Conservation (phyloP, 345 rosid genomes). For the Salix dunnii region DNA sequence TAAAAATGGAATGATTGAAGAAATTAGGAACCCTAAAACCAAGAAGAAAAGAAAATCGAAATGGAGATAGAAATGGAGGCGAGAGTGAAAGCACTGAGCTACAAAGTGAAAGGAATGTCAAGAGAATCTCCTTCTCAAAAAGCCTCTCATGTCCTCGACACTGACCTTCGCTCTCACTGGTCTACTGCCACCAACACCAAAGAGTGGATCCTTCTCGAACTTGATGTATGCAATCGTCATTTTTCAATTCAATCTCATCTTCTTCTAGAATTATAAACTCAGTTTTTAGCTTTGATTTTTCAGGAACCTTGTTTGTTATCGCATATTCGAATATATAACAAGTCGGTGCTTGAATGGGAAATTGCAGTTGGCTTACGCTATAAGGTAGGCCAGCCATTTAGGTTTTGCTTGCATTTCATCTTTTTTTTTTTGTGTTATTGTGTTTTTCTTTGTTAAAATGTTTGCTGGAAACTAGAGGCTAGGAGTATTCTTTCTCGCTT, state of each 20-base stretch:
- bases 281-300: neutral
- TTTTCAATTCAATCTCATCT: neutral
- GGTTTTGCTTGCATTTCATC: neutral
- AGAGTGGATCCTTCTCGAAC: slow-evolving; percentile 86
- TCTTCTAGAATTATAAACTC: neutral
- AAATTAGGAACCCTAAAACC: neutral
- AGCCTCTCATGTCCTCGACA: slow-evolving; percentile 65
- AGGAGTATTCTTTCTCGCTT: no score
- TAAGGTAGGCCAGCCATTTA: slow-evolving; percentile 46
- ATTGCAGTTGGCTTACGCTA: slow-evolving; percentile 72
- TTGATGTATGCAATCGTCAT: slow-evolving; percentile 40
- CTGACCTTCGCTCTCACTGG: slow-evolving; percentile 87
- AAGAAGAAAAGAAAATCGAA: neutral
- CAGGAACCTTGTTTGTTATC: slow-evolving; percentile 85
- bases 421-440: neutral
- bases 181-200: slow-evolving; percentile 81
- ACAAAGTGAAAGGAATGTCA: slow-evolving; percentile 72
- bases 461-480: no score
- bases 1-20: neutral
- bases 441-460: neutral
- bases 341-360: slow-evolving; percentile 92
- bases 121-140: slow-evolving; percentile 77
- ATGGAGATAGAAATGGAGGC: slow-evolving; percentile 82
- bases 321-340: slow-evolving; percentile 68
- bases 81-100: slow-evolving; percentile 58